A percentile compares a stretch with the other conserved stretches of the same genome.
Conservation (phyloP, 345 rosid species). For the Melastoma malabathricum region DNA sequence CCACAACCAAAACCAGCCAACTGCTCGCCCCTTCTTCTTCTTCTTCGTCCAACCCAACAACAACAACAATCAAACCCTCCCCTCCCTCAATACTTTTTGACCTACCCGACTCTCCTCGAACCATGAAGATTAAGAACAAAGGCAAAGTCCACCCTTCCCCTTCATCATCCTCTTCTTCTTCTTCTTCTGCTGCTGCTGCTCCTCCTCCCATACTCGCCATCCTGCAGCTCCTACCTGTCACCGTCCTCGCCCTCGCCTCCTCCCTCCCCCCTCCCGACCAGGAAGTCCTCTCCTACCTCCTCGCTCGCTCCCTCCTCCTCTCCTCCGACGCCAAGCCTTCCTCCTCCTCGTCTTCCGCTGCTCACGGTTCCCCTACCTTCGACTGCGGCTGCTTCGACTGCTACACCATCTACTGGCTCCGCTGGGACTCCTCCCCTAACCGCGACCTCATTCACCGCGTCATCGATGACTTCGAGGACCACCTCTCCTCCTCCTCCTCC, state of each 20-base stretch:
- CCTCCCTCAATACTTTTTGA: background rate
- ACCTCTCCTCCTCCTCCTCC: conserved; percentile 12
- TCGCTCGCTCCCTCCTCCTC: conserved; percentile 47
- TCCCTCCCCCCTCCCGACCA: conserved; percentile 58
- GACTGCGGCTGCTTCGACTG: conserved; percentile 85
- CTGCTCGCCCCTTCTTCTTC: background rate
- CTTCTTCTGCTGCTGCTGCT: conserved; percentile 9
- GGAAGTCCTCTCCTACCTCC: conserved; percentile 84
- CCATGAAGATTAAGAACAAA: conserved; percentile 71
- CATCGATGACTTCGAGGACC: conserved; percentile 83
- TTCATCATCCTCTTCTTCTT: conserved; percentile 10
- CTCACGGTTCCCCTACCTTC: conserved; percentile 36
- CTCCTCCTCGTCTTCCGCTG: background rate
- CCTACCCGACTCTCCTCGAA: background rate
- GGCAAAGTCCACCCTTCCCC: conserved; percentile 73
- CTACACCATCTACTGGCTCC: conserved; percentile 70
- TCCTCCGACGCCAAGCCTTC: conserved; percentile 24
- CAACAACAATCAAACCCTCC: too few relatives aligned
- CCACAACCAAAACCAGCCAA: background rate
- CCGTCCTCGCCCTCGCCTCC: conserved; percentile 54
- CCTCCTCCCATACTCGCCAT: conserved; percentile 21
- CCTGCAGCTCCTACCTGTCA: conserved; percentile 54
- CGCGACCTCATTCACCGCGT: conserved; percentile 69
- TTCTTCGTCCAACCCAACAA: background rate
- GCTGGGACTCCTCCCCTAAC: conserved; percentile 86